These are phyloP conservation scores for Arthrobotrys iridis DNA, from an alignment of 2,329 filamentous ascomycete genomes.

Conservation along the genomic window DNA sequence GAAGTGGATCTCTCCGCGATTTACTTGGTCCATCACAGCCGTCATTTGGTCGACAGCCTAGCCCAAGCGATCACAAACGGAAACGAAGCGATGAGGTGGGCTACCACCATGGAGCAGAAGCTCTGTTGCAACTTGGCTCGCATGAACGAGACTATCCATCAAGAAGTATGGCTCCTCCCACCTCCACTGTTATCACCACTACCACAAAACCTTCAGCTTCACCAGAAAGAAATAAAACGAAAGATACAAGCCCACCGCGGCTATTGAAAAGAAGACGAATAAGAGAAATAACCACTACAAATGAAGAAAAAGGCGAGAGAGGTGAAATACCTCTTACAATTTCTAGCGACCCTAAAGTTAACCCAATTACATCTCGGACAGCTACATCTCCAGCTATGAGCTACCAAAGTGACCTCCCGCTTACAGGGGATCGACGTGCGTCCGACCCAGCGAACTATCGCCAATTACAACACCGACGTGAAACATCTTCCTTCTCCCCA, in stretches of 20 bases:
- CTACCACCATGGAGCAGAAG: constrained; percentile 56
- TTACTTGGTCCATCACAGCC: constrained; percentile 40
- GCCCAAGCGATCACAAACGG: constrained; percentile 40
- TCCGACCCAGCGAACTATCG: constrained; percentile 51
- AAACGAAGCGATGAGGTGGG: constrained; percentile 53
- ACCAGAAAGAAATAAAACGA: constrained; percentile 25
- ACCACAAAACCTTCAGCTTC: constrained; percentile 2
- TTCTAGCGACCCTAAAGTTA: constrained; percentile 52
- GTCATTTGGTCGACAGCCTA: constrained; percentile 22
- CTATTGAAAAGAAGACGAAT: constrained; percentile 40
- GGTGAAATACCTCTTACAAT: constrained; percentile 20
- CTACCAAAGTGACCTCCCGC: constrained; percentile 47
- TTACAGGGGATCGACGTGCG: constrained; percentile 52
- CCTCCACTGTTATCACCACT: constrained; percentile 26
- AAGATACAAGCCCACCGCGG: constrained; percentile 11
- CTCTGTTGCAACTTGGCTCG: constrained; percentile 57
- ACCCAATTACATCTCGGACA: constrained; percentile 49
- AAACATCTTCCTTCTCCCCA: constrained; percentile 44
- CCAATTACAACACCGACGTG: constrained; percentile 49
- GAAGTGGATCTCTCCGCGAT: constrained; percentile 48
- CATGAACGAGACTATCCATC: constrained; percentile 52
- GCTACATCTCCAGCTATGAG: constrained; percentile 50
- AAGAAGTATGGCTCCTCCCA: constrained; percentile 47
- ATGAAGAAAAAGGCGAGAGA: constrained; percentile 50
- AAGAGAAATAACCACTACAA: constrained; percentile 9